These are phyloP conservation scores for Rhizophagus clarus DNA, from an alignment of 192 early-diverging fungal genomes.

Conservation along the genomic window DNA sequence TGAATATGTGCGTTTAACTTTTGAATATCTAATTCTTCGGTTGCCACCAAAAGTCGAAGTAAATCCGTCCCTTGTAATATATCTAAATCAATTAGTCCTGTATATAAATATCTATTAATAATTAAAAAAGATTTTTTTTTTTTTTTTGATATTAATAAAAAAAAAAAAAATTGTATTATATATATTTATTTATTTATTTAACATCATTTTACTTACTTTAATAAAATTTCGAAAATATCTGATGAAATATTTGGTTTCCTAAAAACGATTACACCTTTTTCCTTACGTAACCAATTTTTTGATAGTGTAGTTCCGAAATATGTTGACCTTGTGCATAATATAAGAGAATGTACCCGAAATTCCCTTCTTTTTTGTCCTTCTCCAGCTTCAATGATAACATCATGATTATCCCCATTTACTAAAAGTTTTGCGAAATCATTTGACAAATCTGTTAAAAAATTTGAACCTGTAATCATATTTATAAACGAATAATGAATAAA, in stretches of 20 bases:
- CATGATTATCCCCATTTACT: neutral
- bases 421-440: neutral
- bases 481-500: neutral
- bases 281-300: neutral
- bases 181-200: neutral
- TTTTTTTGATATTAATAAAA: neutral
- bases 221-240: constrained; percentile 3
- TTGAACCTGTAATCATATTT: neutral
- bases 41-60: neutral
- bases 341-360: constrained; percentile 14
- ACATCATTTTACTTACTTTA: neutral
- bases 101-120: neutral
- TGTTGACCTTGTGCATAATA: constrained; percentile 12
- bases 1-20: neutral
- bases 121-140: too few relatives aligned
- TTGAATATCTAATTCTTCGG: neutral
- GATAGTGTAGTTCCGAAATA: constrained; percentile 17
- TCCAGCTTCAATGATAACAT: neutral
- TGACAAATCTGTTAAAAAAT: neutral
- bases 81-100: neutral
- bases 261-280: constrained; percentile 15
- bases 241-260: constrained; percentile 24
- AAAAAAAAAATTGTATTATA: neutral
- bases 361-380: neutral
- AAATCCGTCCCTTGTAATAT: neutral